Evolutionary conservation across 106 monocot genomes (phyloP).

Genomic region (Acanthochlamys bracteata): DNA sequence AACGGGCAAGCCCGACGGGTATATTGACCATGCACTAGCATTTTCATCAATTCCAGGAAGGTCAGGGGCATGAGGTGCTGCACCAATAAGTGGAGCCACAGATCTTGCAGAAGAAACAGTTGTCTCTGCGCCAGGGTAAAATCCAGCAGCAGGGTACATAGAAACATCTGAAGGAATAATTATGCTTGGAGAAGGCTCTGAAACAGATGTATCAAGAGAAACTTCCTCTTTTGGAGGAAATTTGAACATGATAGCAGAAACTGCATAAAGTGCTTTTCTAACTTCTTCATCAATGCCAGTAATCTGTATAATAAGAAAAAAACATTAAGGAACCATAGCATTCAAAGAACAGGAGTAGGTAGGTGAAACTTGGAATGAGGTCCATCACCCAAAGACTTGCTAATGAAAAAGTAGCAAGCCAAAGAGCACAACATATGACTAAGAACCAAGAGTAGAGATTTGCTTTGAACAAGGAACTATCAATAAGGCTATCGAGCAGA

Average conservation of each 20-base stretch:
- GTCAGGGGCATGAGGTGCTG: constrained; percentile 35
- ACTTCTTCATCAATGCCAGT: constrained; percentile 69
- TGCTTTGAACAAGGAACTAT: too few relatives aligned
- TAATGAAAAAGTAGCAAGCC: too few relatives aligned
- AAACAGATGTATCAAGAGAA: constrained; percentile 66
- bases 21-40: constrained; percentile 31
- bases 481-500: too few relatives aligned
- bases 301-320: constrained; percentile 41
- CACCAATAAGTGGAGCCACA: constrained; percentile 31
- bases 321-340: neutral
- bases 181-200: constrained; percentile 50
- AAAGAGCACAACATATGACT: too few relatives aligned
- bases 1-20: constrained; percentile 45
- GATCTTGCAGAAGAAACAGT: constrained; percentile 31
- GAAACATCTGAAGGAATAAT: constrained; percentile 88
- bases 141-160: constrained; percentile 48
- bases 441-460: too few relatives aligned
- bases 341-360: too few relatives aligned
- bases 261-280: constrained; percentile 50
- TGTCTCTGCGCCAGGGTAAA: constrained; percentile 48
- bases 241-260: constrained; percentile 88
- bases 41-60: constrained; percentile 39
- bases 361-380: too few relatives aligned
- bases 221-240: constrained; percentile 80
- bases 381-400: too few relatives aligned